Percentiles rank a stretch among this genome's conserved stretches.
Conservation (phyloP, 257 asterid genomes). For the Ilex aquifolium region DNA sequence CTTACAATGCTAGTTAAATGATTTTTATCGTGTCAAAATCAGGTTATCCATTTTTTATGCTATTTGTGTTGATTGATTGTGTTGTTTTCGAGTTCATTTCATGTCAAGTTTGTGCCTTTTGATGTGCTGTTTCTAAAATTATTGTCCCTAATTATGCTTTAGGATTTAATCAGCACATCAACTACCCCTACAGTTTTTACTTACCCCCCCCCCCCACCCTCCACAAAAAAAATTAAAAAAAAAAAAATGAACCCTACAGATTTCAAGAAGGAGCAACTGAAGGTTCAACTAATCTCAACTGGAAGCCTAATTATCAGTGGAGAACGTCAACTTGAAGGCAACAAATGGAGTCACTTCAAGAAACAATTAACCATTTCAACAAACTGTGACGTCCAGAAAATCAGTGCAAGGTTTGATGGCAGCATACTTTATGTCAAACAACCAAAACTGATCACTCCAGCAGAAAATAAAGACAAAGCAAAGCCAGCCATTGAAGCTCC, state of each 20-base stretch:
- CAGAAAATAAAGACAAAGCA: neutral
- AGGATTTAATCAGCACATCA: no score
- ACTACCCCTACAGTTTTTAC: no score
- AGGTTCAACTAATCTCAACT: slow-evolving; percentile 39
- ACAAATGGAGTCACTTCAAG: slow-evolving; percentile 33
- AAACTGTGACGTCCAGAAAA: slow-evolving; percentile 37
- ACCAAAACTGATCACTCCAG: slow-evolving; percentile 41
- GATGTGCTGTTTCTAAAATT: no score
- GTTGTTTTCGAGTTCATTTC: no score
- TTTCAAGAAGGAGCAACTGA: slow-evolving; percentile 51
- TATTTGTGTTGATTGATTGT: no score
- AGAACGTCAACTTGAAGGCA: slow-evolving; percentile 18
- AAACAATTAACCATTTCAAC: slow-evolving; percentile 47
- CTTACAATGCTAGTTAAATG: no score
- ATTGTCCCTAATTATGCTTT: no score
- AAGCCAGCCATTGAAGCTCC: slow-evolving; percentile 9
- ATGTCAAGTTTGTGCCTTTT: no score
- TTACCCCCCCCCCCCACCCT: no score
- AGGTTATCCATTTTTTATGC: no score
- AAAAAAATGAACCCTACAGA: slow-evolving; percentile 24
- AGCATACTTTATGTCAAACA: slow-evolving; percentile 40
- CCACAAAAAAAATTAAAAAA: no score
- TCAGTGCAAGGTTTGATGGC: slow-evolving; percentile 55
- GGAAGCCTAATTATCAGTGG: slow-evolving; percentile 54
- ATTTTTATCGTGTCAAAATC: no score